Conservation (phyloP, 75 land plant species). For the Larix kaempferi region DNA sequence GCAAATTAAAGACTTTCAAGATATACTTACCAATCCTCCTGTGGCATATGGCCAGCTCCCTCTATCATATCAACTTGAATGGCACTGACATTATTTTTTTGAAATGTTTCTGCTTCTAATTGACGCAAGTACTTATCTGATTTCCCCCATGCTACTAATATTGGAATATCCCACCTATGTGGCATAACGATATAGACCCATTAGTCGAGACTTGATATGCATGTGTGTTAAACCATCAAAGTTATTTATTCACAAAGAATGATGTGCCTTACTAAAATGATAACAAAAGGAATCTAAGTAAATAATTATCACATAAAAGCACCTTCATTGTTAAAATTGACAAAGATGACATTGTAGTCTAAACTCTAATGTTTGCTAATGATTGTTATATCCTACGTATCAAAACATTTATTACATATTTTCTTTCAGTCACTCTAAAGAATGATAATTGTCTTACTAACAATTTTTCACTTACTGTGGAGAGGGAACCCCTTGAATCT, state of each 20-base stretch:
- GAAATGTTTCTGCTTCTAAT: constrained; percentile 78
- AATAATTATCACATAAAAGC: background rate
- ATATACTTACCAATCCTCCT: constrained; percentile 87
- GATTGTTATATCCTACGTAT: too few species aligned
- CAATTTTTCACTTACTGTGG: too few species aligned
- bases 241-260: background rate
- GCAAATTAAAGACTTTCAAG: background rate
- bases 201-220: background rate
- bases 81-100: constrained; percentile 54
- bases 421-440: too few species aligned
- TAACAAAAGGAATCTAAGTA: background rate
- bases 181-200: background rate
- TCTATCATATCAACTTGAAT: constrained; percentile 57
- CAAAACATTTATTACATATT: too few species aligned
- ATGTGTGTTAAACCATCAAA: background rate
- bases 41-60: constrained; percentile 99
- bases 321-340: background rate
- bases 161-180: constrained; percentile 83
- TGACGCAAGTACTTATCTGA: constrained; percentile 82
- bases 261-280: background rate
- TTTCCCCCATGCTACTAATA: constrained; percentile 81
- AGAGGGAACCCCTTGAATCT: too few species aligned
- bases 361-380: too few species aligned
- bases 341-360: background rate
- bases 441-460: too few species aligned